Conservation (phyloP, 1,284 basidiomycete genomes). For the Ceratobasidium theobromae region DNA sequence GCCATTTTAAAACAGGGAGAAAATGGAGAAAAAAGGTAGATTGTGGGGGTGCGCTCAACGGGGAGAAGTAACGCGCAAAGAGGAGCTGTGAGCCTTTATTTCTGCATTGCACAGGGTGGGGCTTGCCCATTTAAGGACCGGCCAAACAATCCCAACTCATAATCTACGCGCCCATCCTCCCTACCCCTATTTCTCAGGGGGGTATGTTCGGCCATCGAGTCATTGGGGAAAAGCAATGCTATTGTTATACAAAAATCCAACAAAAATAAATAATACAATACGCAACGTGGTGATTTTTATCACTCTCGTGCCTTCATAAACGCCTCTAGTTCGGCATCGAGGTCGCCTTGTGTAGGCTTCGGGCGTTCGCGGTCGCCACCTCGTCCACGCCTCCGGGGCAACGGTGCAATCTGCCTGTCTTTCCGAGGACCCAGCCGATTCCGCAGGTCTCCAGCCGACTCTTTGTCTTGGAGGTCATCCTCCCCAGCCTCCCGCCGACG, state of each 20-base stretch:
- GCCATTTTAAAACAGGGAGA: background rate
- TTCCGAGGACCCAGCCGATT: conserved; percentile 19
- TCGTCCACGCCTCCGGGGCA: conserved; percentile 17
- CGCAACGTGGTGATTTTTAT: background rate
- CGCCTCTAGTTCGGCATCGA: conserved; percentile 30
- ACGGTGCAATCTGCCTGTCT: conserved; percentile 21
- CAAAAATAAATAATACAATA: background rate
- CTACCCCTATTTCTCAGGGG: too few relatives aligned
- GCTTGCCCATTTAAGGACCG: background rate
- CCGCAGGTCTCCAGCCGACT: background rate
- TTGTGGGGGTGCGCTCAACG: background rate
- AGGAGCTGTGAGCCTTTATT: background rate
- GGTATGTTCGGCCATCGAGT: too few relatives aligned
- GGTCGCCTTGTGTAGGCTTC: conserved; percentile 24
- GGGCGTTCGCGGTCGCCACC: conserved; percentile 8
- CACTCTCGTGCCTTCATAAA: conserved; percentile 27
- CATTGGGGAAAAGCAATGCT: too few relatives aligned
- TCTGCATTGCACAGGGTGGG: background rate
- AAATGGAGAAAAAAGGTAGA: background rate
- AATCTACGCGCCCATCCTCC: background rate
- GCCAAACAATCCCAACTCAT: background rate
- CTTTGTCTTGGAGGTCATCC: background rate
- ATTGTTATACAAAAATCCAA: conserved; percentile 5
- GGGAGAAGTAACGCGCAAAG: background rate
- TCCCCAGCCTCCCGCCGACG: background rate